phyloP scores from a whole-genome alignment of 1,139 yeast species.

The Geotrichum bryndzae region DNA sequence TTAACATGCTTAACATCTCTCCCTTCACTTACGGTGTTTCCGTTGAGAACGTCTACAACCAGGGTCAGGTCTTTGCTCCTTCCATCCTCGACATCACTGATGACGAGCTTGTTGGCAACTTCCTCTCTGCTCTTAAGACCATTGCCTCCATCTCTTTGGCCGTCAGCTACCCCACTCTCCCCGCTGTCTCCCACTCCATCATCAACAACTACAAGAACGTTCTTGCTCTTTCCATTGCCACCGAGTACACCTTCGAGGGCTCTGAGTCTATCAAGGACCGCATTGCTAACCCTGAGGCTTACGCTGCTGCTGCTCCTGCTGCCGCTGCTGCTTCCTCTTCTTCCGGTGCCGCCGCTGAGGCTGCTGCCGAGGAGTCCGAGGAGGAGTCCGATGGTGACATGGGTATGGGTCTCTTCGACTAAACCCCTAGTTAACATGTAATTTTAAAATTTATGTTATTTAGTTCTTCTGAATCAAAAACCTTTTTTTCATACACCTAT shows the following conservation, averaged over 20 bases:
- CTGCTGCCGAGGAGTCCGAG: slow-evolving; percentile 70
- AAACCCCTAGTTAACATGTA: slow-evolving; percentile 33
- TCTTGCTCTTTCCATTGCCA: slow-evolving; percentile 94
- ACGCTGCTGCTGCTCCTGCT: slow-evolving; percentile 94
- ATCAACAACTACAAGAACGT: slow-evolving; percentile 99
- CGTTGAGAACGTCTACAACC: slow-evolving; percentile 94
- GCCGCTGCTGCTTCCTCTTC: slow-evolving; percentile 65
- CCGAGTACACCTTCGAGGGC: slow-evolving; percentile 99
- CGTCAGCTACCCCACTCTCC: slow-evolving; percentile 98
- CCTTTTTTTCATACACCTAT: background rate
- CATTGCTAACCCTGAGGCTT: slow-evolving; percentile 99
- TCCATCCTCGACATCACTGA: slow-evolving; percentile 97
- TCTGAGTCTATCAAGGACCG: slow-evolving; percentile 99
- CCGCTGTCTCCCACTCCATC: slow-evolving; percentile 98
- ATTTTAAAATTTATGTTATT: background rate
- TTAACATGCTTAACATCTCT: slow-evolving; percentile 99
- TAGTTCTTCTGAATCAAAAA: background rate
- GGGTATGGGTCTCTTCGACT: slow-evolving; percentile 99
- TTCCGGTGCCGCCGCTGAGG: slow-evolving; percentile 61
- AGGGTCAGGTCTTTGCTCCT: slow-evolving; percentile 97
- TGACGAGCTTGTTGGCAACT: slow-evolving; percentile 90
- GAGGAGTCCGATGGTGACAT: slow-evolving; percentile 78
- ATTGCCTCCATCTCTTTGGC: slow-evolving; percentile 96
- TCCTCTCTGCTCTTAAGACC: slow-evolving; percentile 85
- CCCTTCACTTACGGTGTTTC: slow-evolving; percentile 99